These are phyloP conservation scores for Avena insularis DNA, from an alignment of 176 grass and related monocot species.

Conservation along the genomic window DNA sequence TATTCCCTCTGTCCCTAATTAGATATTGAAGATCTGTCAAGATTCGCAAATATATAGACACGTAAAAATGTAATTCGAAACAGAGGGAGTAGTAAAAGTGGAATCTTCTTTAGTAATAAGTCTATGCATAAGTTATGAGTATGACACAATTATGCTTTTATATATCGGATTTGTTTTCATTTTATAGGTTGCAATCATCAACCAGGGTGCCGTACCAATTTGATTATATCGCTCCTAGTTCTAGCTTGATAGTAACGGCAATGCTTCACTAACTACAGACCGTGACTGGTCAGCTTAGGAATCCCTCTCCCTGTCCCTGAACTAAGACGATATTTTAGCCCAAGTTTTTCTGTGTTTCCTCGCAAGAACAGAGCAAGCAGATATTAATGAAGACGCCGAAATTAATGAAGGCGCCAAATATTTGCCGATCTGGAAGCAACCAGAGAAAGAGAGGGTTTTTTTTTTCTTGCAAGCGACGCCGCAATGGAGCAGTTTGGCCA, in stretches of 20 bases:
- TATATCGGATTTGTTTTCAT: background rate
- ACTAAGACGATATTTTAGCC: background rate
- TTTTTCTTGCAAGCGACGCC: conserved; percentile 21
- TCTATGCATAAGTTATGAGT: background rate
- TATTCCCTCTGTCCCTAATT: too few relatives aligned
- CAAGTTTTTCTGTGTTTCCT: background rate
- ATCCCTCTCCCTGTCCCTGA: background rate
- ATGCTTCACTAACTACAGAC: background rate
- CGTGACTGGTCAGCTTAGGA: background rate
- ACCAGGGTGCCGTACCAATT: background rate
- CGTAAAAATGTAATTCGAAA: too few relatives aligned
- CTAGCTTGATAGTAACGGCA: background rate
- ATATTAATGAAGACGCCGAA: background rate
- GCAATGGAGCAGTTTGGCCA: background rate
- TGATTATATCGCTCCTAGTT: background rate
- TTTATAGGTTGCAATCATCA: background rate
- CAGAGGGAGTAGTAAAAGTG: background rate
- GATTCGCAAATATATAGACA: too few relatives aligned
- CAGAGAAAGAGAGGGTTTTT: too few relatives aligned
- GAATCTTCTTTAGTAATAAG: background rate
- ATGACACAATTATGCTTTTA: background rate
- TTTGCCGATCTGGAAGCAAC: background rate
- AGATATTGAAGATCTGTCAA: too few relatives aligned
- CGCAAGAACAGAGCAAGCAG: background rate
- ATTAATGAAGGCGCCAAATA: background rate